These are phyloP conservation scores for Daldinia decipiens DNA, from an alignment of 495 filamentous ascomycete species.

Conservation along the genomic window DNA sequence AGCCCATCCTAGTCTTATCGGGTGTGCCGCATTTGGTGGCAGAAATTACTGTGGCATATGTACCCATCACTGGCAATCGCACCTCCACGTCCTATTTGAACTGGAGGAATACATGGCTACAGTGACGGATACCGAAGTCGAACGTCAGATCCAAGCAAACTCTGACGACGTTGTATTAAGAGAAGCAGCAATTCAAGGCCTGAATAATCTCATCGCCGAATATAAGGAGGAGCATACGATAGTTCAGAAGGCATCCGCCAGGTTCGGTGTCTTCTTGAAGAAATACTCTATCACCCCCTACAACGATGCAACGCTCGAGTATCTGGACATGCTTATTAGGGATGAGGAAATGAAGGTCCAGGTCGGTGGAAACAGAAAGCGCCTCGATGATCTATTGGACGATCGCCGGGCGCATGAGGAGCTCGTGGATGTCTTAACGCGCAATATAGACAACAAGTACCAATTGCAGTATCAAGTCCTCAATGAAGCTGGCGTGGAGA, in stretches of 20 bases:
- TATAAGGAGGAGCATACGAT: constrained; percentile 46
- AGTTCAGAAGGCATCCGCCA: constrained; percentile 50
- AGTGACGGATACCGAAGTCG: constrained; percentile 33
- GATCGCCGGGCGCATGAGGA: background rate
- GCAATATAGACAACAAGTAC: constrained; percentile 4
- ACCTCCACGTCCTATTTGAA: constrained; percentile 50
- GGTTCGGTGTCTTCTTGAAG: constrained; percentile 53
- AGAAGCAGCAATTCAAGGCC: background rate
- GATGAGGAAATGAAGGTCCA: constrained; percentile 23
- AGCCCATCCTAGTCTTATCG: background rate
- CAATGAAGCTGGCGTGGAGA: background rate
- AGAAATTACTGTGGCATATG: constrained; percentile 18
- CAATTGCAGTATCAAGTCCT: constrained; percentile 1
- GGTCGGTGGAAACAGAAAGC: background rate
- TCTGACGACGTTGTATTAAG: constrained; percentile 29
- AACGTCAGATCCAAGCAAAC: constrained; percentile 42
- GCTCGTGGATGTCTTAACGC: background rate
- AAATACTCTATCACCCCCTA: constrained; percentile 50
- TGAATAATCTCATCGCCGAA: constrained; percentile 36
- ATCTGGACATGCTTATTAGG: constrained; percentile 51
- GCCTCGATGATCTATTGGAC: background rate
- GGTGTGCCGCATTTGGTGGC: background rate
- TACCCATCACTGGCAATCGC: constrained; percentile 50
- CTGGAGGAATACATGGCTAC: constrained; percentile 36
- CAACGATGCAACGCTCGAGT: constrained; percentile 55